These are phyloP conservation scores for Silene coronaria DNA, from an alignment of 179 eudicot species.

Conservation along the genomic window DNA sequence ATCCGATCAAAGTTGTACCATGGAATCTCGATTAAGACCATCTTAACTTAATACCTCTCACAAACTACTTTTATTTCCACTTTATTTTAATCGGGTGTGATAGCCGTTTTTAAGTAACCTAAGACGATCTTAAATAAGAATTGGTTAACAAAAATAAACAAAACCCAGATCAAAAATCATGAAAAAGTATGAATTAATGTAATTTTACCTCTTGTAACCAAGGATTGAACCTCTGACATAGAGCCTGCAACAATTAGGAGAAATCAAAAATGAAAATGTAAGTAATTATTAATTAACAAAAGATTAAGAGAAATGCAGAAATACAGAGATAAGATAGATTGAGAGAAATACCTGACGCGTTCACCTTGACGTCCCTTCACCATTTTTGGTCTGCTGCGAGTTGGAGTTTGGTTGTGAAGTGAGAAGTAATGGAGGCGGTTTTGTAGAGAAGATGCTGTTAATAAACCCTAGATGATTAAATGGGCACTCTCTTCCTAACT, in stretches of 20 bases:
- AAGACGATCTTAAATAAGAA: no score
- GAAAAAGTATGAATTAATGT: not conserved
- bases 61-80: no score
- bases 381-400: constrained; percentile 25
- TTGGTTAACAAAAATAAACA: no score
- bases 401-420: not conserved
- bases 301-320: not conserved
- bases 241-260: constrained; percentile 17
- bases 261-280: not conserved
- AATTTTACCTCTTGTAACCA: constrained; percentile 38
- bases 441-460: not conserved
- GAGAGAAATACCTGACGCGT: constrained; percentile 31
- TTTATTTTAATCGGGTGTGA: no score
- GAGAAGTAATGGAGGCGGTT: not conserved
- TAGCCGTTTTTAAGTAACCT: no score
- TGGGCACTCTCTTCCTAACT: not conserved
- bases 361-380: constrained; percentile 52
- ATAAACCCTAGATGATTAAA: not conserved
- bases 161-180: constrained; percentile 1
- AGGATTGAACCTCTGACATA: constrained; percentile 45
- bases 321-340: not conserved
- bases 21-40: no score
- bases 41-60: no score
- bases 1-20: no score
- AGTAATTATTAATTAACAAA: not conserved